Evolutionary conservation across 768 basidiomycete genomes (phyloP), one percentile per base, ranked within the genome.

Genomic region (Rhodosporidiobolus odoratus): DNA sequence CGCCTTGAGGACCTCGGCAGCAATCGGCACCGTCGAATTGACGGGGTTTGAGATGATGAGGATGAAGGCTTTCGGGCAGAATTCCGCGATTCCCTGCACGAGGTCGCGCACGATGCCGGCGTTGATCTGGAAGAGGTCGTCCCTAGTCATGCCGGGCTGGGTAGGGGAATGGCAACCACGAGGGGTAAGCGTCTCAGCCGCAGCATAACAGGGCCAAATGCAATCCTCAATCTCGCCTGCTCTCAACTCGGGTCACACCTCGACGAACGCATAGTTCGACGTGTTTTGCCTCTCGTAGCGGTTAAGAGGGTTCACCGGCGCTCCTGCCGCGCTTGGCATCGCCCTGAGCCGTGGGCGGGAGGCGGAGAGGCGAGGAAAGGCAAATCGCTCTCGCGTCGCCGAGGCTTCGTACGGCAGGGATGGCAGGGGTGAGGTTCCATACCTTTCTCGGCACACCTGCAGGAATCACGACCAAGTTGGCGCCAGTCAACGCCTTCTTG

Each of bases 11-110:
- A 95, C 89, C 81, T 98, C 95, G 23, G 87, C 92, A 56, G 92
- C 92, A 78, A 99, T 91, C 58, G 96, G 96, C 47, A 98, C 95
- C 47, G 96, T 97, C 52, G 95, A 97, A 86, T 99, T 98, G 79
- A 99, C 95, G 40, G 96, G 96, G 84, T 99, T 99, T 76, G 96
- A 95, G 81, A 99, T 98, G 75, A 99, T 93, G 58, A 93, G 86
- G 54, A 98, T 86, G 77, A 89, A 89, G 30, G 96, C 96, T 78
- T 92, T 93, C 69, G 95, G 95, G 52, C 86, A 86, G 58, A 82
- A 79, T 23, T 85, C 87, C 23, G 95, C 94, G 76, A 93, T 90
- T 40, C 90, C 93, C 43, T 86, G 88, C 23, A 94, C 95, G 68
- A 99, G 87, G 77, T 92, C 91, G 76, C 88, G 88, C 68, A 97